Conservation (phyloP, 148 eudicot species). For the Dianthus caryophyllus region DNA sequence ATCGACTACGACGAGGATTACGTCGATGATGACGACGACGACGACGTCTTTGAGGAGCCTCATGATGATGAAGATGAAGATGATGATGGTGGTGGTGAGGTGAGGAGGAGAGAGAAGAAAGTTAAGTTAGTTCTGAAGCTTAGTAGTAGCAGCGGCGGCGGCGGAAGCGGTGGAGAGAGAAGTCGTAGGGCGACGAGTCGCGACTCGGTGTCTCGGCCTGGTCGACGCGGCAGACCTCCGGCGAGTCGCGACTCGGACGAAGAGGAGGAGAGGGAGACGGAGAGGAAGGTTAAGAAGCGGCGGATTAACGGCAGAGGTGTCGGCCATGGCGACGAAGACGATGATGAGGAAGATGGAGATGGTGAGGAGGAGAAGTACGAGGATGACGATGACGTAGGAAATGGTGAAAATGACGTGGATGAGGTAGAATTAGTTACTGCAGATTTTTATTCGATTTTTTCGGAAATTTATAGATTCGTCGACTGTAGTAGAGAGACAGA, state of each 20-base stretch:
- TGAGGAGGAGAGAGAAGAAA: constrained; percentile 54
- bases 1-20: constrained; percentile 66
- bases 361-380: constrained; percentile 14
- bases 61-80: constrained; percentile 3
- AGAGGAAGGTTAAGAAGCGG: constrained; percentile 43
- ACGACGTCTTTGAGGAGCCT: constrained; percentile 31
- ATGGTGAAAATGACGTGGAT: constrained; percentile 11
- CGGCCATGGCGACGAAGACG: too few relatives aligned
- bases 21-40: constrained; percentile 42
- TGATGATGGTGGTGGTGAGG: constrained; percentile 35
- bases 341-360: constrained; percentile 17
- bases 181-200: background rate
- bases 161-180: background rate
- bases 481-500: too few relatives aligned
- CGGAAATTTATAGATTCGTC: too few relatives aligned
- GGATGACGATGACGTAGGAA: constrained; percentile 9
- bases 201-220: constrained; percentile 10
- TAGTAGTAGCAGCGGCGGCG: constrained; percentile 8
- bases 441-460: too few relatives aligned
- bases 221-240: constrained; percentile 31
- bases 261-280: constrained; percentile 22
- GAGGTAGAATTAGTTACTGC: too few relatives aligned
- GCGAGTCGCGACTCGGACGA: constrained; percentile 31
- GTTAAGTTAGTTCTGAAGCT: constrained; percentile 45
- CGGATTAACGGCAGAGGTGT: constrained; percentile 30